phyloP scores from a whole-genome alignment of 805 yeast species.

The Myxozyma geophila region DNA sequence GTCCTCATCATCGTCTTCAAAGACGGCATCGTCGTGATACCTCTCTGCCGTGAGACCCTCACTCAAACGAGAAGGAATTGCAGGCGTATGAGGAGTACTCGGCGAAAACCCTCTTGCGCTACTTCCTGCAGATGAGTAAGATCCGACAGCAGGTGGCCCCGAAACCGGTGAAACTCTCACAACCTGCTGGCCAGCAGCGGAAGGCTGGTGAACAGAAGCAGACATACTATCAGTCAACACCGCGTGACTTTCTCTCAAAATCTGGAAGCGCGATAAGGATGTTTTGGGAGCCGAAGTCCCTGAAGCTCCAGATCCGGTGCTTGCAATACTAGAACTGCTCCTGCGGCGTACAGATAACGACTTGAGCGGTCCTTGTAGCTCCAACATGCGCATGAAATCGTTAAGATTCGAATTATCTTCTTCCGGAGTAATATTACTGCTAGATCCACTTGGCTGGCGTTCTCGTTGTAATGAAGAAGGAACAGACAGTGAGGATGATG shows the following conservation, averaged over 20 bases:
- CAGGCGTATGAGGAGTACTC: conserved; percentile 42
- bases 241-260: conserved; percentile 43
- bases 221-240: conserved; percentile 47
- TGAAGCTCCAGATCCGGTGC: conserved; percentile 1
- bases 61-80: conserved; percentile 46
- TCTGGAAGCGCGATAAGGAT: conserved; percentile 45
- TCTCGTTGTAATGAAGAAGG: conserved; percentile 8
- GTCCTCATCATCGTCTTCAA: conserved; percentile 32
- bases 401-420: conserved; percentile 55
- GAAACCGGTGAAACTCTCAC: conserved; percentile 7
- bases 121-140: conserved; percentile 21
- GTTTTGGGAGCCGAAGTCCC: conserved; percentile 14
- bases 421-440: conserved; percentile 14
- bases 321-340: conserved; percentile 20
- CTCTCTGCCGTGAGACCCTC: conserved; percentile 41
- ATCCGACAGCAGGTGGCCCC: conserved; percentile 15
- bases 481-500: neutral
- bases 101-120: conserved; percentile 29
- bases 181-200: neutral
- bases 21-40: conserved; percentile 34
- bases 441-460: conserved; percentile 3
- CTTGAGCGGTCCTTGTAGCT: conserved; percentile 59
- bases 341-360: conserved; percentile 37
- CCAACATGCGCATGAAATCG: conserved; percentile 73
- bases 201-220: conserved; percentile 31